These are phyloP conservation scores for Pseudogymnoascus sp. DNA, from an alignment of 2,329 filamentous ascomycete genomes.

Conservation along the genomic window DNA sequence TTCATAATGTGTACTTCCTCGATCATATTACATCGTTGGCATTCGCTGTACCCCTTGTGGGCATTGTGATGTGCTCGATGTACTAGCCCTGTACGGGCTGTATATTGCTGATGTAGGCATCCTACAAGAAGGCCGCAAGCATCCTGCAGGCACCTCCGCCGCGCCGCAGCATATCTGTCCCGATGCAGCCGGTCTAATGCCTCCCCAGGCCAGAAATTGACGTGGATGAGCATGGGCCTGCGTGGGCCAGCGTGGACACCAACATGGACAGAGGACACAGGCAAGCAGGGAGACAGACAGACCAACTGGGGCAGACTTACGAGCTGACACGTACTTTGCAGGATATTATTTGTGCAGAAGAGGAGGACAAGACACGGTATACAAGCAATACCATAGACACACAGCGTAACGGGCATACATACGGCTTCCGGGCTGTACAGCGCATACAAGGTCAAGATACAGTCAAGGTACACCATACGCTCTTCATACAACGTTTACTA, in stretches of 20 bases:
- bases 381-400: not conserved
- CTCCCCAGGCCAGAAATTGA: not conserved
- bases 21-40: not conserved
- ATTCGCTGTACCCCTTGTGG: not conserved
- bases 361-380: not conserved
- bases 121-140: not conserved
- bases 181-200: not conserved
- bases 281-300: not conserved
- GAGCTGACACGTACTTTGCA: constrained; percentile 1
- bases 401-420: not conserved
- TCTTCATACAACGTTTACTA: not conserved
- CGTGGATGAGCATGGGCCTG: not conserved
- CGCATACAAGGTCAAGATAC: not conserved
- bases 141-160: not conserved
- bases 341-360: not conserved
- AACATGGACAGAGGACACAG: not conserved
- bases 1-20: not conserved
- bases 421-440: not conserved
- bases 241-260: not conserved
- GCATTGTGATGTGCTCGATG: not conserved
- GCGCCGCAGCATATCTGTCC: not conserved
- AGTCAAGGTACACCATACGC: not conserved
- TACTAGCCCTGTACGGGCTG: not conserved
- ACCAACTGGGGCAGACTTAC: not conserved
- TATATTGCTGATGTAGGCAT: not conserved